phyloP scores from a whole-genome alignment of 345 rosid species.

The Salix caprea region DNA sequence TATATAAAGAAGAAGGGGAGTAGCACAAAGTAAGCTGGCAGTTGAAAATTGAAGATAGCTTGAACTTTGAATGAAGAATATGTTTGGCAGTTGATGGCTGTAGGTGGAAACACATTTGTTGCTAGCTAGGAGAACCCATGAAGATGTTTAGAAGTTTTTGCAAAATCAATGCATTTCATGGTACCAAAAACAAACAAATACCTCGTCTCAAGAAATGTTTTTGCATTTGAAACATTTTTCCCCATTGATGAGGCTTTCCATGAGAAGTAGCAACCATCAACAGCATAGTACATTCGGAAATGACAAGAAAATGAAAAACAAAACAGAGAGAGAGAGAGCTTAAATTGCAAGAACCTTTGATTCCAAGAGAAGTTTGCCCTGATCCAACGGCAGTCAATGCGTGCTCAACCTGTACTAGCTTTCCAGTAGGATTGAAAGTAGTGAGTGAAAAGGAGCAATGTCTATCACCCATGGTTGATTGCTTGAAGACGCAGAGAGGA shows the following conservation, averaged over 20 bases:
- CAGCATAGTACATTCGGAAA: not conserved
- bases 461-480: slow-evolving; percentile 71
- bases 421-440: slow-evolving; percentile 95
- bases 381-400: no score
- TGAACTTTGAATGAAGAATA: not conserved
- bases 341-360: slow-evolving; percentile 50
- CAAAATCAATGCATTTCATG: not conserved
- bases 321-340: no score
- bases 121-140: not conserved
- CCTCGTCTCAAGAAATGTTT: slow-evolving; percentile 95
- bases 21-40: not conserved
- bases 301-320: not conserved
- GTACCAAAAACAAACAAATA: slow-evolving; percentile 12
- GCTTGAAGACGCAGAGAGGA: not conserved
- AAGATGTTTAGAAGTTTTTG: not conserved
- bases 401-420: slow-evolving; percentile 97
- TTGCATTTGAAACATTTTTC: slow-evolving; percentile 67
- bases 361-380: slow-evolving; percentile 92
- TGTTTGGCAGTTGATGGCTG: not conserved
- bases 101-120: not conserved
- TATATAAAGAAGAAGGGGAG: not conserved
- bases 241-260: slow-evolving; percentile 97
- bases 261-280: slow-evolving; percentile 48
- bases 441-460: slow-evolving; percentile 95
- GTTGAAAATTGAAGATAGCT: not conserved